Evolutionary conservation across 2,329 filamentous ascomycete species (phyloP), one percentile per base, ranked within the genome.

Genomic region (Colletotrichum nymphaeae): DNA sequence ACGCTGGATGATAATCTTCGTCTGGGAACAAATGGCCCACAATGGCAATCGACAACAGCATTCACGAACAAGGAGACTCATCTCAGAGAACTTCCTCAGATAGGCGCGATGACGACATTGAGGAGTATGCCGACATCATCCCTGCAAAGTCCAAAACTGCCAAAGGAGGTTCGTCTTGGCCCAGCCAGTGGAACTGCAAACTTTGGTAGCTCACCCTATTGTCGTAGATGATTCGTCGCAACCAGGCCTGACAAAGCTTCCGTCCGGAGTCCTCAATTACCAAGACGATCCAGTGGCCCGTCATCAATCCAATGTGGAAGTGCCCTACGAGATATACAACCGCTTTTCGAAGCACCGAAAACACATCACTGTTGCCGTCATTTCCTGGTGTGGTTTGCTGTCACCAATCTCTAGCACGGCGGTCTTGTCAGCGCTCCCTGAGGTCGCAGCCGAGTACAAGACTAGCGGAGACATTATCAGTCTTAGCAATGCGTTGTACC

Each of bases 331-430:
- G 65, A 80, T 90, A n/a, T 96, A 95, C 83, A 87, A 92, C 77
- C 87, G 88, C 22, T 88, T 95, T 74, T 88, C 91, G 0, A 81
- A 83, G 4, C 83, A 84, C 19, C 88, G 91, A 53, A 97, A 96
- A 81, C 79, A 87, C 3, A 78, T 91, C 74, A 93, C 96, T 65
- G 92, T 95, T 19, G 84, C 86, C 11, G 87, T 95, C 6, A 83
- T 95, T 65, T 92, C 93, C 0, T 94, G 92, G 79, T 95, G 93
- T 82, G 91, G 92, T 30, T 94, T 96, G 75, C 85, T 96, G 57
- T 91, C 94, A 1, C 94, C 94, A 0, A 89, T 94, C 28, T 93
- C 91, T 4, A 94, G 91, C 52, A 95, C 93, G 0, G 92, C 92
- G 1, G 90, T 95, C 9, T 82, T 96, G 14, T 88, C 93, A 1